phyloP scores from a whole-genome alignment of 257 asterid species.

The Ajuga chamaepitys region DNA sequence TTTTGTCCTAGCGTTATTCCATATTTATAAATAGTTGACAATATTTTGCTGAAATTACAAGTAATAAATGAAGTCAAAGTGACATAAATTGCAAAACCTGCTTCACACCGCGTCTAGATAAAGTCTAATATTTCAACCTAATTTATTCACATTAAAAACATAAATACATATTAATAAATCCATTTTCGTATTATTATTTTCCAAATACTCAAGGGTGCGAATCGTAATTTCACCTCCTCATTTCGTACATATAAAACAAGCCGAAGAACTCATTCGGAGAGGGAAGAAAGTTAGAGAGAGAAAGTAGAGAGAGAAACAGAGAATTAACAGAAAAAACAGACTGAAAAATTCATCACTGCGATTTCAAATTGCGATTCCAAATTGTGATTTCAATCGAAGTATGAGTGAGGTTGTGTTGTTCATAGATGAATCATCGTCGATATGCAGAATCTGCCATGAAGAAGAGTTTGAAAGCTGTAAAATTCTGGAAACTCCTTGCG shows the following conservation, averaged over 20 bases:
- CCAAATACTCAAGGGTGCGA: constrained; percentile 23
- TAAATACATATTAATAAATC: no score
- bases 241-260: constrained; percentile 15
- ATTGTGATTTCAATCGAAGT: no score
- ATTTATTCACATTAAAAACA: neutral
- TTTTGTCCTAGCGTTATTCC: no score
- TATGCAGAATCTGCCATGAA: constrained; percentile 91
- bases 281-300: constrained; percentile 12
- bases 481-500: constrained; percentile 65
- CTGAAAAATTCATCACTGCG: neutral
- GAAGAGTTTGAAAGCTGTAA: constrained; percentile 58
- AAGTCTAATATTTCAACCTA: neutral
- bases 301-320: constrained; percentile 16
- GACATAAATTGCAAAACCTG: neutral
- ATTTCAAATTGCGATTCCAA: no score
- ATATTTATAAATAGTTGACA: constrained; percentile 15
- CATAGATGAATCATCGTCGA: constrained; percentile 32
- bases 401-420: constrained; percentile 58
- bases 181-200: neutral
- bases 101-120: constrained; percentile 17
- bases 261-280: constrained; percentile 6
- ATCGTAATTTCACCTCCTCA: constrained; percentile 19
- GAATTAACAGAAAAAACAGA: constrained; percentile 18
- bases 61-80: constrained; percentile 22
- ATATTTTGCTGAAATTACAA: constrained; percentile 5